phyloP scores from a whole-genome alignment of 2,329 filamentous ascomycete species.

The Rutstroemia sp. region DNA sequence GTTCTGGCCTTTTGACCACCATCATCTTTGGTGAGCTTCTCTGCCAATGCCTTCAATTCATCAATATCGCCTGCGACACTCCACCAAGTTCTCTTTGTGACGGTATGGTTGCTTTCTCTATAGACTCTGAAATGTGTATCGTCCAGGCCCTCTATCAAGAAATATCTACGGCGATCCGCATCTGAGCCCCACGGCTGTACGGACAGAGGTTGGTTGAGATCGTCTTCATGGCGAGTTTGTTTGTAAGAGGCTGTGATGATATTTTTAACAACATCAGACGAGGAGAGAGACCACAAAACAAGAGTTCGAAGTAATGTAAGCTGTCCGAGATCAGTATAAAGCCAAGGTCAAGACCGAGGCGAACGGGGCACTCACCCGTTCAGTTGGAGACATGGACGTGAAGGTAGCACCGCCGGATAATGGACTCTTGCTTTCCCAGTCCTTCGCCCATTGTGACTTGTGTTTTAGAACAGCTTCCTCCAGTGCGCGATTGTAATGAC shows the following conservation, averaged over 20 bases:
- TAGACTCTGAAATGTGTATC: slow-evolving; percentile 94
- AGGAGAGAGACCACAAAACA: slow-evolving; percentile 81
- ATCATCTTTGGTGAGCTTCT: slow-evolving; percentile 69
- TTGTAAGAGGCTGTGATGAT: slow-evolving; percentile 88
- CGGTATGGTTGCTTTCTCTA: slow-evolving; percentile 79
- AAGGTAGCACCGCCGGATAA: slow-evolving; percentile 76
- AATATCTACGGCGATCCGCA: slow-evolving; percentile 87
- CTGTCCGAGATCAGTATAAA: slow-evolving; percentile 3
- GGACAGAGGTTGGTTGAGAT: slow-evolving; percentile 76
- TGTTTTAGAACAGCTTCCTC: slow-evolving; percentile 87
- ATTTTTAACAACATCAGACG: slow-evolving; percentile 73
- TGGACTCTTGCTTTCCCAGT: slow-evolving; percentile 79
- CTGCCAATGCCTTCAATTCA: slow-evolving; percentile 67
- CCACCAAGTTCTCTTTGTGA: slow-evolving; percentile 77
- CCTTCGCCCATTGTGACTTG: slow-evolving; percentile 77
- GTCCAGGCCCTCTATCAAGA: slow-evolving; percentile 85
- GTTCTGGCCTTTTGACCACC: slow-evolving; percentile 74
- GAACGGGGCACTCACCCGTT: slow-evolving; percentile 56
- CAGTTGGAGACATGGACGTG: slow-evolving; percentile 68
- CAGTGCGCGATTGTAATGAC: slow-evolving; percentile 85
- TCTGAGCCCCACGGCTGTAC: slow-evolving; percentile 89
- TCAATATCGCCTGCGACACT: slow-evolving; percentile 87
- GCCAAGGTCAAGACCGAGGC: not conserved
- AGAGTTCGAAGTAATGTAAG: slow-evolving; percentile 46
- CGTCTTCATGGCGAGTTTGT: slow-evolving; percentile 70